Percentiles rank a stretch among this genome's conserved stretches.
phyloP scores from a whole-genome alignment of 23 red algal species.

The Chondrus crispus region DNA sequence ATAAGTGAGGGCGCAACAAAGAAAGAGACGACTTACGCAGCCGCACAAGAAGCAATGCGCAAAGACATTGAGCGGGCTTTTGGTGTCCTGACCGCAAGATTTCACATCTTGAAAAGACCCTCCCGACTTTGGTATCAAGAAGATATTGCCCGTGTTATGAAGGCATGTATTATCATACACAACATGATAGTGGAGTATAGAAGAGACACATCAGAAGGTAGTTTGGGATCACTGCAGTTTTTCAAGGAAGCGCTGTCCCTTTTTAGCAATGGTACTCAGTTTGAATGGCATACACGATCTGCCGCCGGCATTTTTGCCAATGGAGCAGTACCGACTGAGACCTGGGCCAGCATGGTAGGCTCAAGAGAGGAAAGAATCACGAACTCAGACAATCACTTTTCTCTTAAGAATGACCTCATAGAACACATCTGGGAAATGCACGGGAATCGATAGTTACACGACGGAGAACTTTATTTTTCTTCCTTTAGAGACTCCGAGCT shows the following conservation, averaged over 20 bases:
- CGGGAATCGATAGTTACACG: too few relatives aligned
- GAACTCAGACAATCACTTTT: background rate
- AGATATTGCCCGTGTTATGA: background rate
- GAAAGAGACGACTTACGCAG: background rate
- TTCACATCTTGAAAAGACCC: background rate
- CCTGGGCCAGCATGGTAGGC: background rate
- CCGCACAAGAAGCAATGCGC: background rate
- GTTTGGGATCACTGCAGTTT: background rate
- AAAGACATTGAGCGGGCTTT: background rate
- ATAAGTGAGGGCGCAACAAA: background rate
- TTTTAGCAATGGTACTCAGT: background rate
- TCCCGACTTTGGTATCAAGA: background rate
- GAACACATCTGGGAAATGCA: constrained; percentile 15
- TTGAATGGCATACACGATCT: background rate
- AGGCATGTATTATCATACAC: background rate
- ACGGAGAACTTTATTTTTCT: too few relatives aligned
- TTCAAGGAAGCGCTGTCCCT: background rate
- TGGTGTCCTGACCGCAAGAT: background rate
- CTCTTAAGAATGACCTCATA: background rate
- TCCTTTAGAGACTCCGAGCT: too few relatives aligned
- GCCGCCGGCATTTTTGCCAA: background rate
- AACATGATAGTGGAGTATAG: background rate
- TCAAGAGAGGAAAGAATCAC: background rate
- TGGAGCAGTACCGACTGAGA: background rate
- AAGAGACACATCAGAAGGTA: background rate